Percentiles rank a stretch among this genome's conserved stretches.
phyloP scores from a whole-genome alignment of 352 stramenopile genomes.

The Nothophytophthora sp. region DNA sequence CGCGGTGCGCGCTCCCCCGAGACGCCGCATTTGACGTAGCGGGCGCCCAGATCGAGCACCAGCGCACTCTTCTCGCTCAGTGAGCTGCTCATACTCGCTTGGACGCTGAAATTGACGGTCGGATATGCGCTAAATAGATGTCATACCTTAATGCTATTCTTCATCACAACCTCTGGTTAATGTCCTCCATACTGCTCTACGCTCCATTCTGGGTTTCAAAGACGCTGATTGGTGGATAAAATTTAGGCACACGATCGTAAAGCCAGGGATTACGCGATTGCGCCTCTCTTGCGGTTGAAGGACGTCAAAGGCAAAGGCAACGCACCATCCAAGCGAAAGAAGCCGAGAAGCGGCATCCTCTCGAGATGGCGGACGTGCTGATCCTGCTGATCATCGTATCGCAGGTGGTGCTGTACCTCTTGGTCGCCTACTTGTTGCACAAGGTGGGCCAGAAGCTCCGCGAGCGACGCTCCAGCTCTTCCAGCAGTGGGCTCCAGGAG shows the following conservation, averaged over 20 bases:
- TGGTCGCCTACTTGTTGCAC: constrained; percentile 32
- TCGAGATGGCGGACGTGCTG: constrained; percentile 10
- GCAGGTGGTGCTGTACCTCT: constrained; percentile 32
- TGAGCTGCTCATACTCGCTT: constrained; percentile 20
- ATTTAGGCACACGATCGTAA: too few species aligned
- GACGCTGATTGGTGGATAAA: too few species aligned
- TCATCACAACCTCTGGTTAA: background rate
- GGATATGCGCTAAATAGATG: too few species aligned
- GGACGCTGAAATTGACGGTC: background rate
- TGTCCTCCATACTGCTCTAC: too few species aligned
- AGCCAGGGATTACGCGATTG: too few species aligned
- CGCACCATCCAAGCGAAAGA: too few species aligned
- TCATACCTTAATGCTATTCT: too few species aligned
- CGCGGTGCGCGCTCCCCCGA: constrained; percentile 77
- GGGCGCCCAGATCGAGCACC: constrained; percentile 75
- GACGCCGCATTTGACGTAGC: constrained; percentile 70
- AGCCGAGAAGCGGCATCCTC: too few species aligned
- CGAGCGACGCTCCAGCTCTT: constrained; percentile 5
- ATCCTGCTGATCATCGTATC: constrained; percentile 40
- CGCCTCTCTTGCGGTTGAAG: too few species aligned
- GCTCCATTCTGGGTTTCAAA: too few species aligned
- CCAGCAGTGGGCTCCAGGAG: constrained; percentile 17
- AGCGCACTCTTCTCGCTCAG: constrained; percentile 60
- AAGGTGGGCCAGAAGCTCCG: constrained; percentile 21
- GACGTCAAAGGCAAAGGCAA: too few species aligned